phyloP scores from a whole-genome alignment of 1,284 basidiomycete species.

The Cryptococcus maquisensis region DNA sequence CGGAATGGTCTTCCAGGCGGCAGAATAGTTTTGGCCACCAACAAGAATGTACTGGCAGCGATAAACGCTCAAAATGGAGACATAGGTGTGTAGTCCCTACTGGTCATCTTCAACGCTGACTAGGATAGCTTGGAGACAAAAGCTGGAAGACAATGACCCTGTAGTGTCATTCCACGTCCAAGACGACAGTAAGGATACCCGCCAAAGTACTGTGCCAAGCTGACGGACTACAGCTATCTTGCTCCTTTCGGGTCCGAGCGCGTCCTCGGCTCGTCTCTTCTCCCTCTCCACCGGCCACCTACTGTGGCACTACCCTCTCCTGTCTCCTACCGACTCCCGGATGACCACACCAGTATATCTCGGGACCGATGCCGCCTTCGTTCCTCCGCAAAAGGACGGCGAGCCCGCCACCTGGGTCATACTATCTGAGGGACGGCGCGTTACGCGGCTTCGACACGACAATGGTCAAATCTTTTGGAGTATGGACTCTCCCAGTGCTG shows the following conservation, averaged over 20 bases:
- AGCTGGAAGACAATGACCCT: slow-evolving; percentile 63
- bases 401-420: slow-evolving; percentile 28
- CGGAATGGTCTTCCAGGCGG: slow-evolving; percentile 3
- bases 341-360: slow-evolving; percentile 52
- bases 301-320: slow-evolving; percentile 63
- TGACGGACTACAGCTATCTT: slow-evolving; percentile 56
- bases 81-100: slow-evolving; percentile 58
- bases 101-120: slow-evolving; percentile 1
- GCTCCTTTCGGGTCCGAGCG: slow-evolving; percentile 69
- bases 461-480: slow-evolving; percentile 36
- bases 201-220: neutral
- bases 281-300: slow-evolving; percentile 64
- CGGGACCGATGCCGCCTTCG: slow-evolving; percentile 52
- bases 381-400: slow-evolving; percentile 1
- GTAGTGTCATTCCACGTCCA: slow-evolving; percentile 66
- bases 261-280: slow-evolving; percentile 66
- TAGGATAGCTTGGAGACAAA: slow-evolving; percentile 70
- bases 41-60: slow-evolving; percentile 73
- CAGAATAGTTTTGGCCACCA: slow-evolving; percentile 59
- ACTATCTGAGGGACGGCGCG: slow-evolving; percentile 33
- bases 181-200: slow-evolving; percentile 55
- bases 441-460: slow-evolving; percentile 27
- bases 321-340: slow-evolving; percentile 52
- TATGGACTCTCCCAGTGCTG: slow-evolving; percentile 32
- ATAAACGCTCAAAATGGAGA: slow-evolving; percentile 67